Base-by-base conservation (phyloP, 176 grass and related monocot species). In the Alopecurus myosuroides region DNA sequence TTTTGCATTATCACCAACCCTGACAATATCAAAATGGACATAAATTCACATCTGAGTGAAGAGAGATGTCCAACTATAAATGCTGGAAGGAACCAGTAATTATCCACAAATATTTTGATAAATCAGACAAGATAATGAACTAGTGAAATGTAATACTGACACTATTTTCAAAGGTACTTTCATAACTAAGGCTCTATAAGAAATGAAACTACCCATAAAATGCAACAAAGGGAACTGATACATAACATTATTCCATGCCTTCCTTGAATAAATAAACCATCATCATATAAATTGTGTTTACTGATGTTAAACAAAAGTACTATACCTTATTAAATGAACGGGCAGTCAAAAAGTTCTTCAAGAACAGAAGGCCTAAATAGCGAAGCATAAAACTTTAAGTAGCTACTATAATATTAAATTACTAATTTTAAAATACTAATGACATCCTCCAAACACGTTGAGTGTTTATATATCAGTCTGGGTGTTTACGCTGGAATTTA, bases 1-100 rank as follows among this genome's bases (percentile, higher is more conserved):
- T 42, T 74, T 82, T 84, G 76, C 35, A 65, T 87, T 91, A 42
- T 85, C 60, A 29, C 79, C 66, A 66, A 85, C 22, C 74, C 76
- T 86, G 79, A 34, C 33, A 85, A 72, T 14, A 63, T 58, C 33
- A 58, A 46, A 45, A 58, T 70, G 60, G 28, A 42, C 8, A 48
- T 19, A 70, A 33, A 1, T 79, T 79, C 48, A 44, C 28, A 70
- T 70, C 42, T 78, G 48, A 4, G n/a, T 53, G 29, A 53, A 85
- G 23, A 77, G 23, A 68, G 2, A 46, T 76, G 67, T 49, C 63
- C 28, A 26, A 63, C 5, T 63, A 31, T 63, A 31, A 17, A 17
- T 12, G 13, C 71, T 11, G 9, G 13, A 74, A 29, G 40, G 42
- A 30, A 48, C 23, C 70, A 30, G 10, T 71, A 14, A 23, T 2